These are phyloP conservation scores for Aspergillus baeticus DNA, from an alignment of 495 filamentous ascomycete species.

Conservation along the genomic window DNA sequence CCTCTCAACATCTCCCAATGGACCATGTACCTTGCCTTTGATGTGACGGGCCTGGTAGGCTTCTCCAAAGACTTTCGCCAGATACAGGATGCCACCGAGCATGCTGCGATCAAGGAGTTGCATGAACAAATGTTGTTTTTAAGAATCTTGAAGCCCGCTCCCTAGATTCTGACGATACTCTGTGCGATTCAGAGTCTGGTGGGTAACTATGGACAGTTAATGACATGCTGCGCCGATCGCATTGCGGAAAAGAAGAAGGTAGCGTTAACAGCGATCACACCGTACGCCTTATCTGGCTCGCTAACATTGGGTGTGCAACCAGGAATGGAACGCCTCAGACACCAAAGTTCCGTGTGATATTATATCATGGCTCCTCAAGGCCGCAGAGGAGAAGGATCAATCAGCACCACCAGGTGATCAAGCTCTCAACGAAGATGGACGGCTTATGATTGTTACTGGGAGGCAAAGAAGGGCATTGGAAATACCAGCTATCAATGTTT, in stretches of 20 bases:
- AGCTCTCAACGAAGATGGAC: conserved; percentile 24
- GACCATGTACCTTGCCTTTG: conserved; percentile 50
- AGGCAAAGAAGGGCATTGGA: conserved; percentile 15
- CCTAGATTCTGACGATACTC: conserved; percentile 22
- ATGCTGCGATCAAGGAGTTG: conserved; percentile 50
- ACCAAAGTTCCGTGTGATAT: conserved; percentile 24
- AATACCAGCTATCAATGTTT: no score
- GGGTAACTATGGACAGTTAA: conserved; percentile 6
- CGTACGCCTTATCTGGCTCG: not conserved
- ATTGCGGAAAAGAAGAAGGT: conserved; percentile 16
- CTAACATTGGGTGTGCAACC: not conserved
- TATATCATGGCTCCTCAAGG: conserved; percentile 30
- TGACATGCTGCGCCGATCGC: conserved; percentile 7
- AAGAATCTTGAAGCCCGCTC: conserved; percentile 19
- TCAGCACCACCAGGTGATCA: conserved; percentile 13
- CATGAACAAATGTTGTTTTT: conserved; percentile 18
- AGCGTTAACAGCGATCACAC: not conserved
- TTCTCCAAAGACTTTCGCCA: conserved; percentile 73
- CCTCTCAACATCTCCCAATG: conserved; percentile 56
- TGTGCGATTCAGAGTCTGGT: conserved; percentile 16
- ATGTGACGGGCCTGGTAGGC: conserved; percentile 65
- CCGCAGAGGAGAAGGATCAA: conserved; percentile 18
- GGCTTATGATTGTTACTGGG: conserved; percentile 30
- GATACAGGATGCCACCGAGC: conserved; percentile 57
- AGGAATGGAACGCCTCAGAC: conserved; percentile 16